Evolutionary conservation across 2,329 filamentous ascomycete genomes (phyloP).

Genomic region (Elsinoe batatas): DNA sequence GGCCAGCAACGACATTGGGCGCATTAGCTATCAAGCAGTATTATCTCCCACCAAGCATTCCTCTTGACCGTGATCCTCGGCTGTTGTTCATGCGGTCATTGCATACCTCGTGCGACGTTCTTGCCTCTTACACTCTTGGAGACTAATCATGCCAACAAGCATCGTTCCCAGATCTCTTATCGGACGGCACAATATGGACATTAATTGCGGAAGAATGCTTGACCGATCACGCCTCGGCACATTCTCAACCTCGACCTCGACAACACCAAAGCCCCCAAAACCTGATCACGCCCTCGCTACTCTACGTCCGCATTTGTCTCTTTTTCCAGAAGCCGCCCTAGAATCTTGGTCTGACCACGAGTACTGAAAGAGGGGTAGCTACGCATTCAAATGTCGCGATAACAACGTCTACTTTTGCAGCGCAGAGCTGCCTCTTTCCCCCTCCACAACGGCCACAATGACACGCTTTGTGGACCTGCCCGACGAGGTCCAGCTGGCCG

Average conservation of each 20-base stretch:
- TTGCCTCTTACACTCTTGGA: too few species aligned
- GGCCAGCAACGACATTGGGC: too few species aligned
- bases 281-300: not conserved
- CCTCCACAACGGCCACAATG: not conserved
- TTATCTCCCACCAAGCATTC: too few species aligned
- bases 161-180: too few species aligned
- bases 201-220: not conserved
- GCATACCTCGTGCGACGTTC: too few species aligned
- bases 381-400: slow-evolving; percentile 1
- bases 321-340: slow-evolving; percentile 1
- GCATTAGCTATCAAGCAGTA: too few species aligned
- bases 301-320: not conserved
- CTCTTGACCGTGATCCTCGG: not conserved
- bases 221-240: not conserved
- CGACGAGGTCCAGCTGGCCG: slow-evolving; percentile 1
- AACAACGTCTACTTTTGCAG: not conserved
- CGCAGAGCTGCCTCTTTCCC: not conserved
- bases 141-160: too few species aligned
- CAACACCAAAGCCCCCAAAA: not conserved
- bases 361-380: not conserved
- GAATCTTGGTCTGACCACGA: not conserved
- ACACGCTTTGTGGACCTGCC: slow-evolving; percentile 2
- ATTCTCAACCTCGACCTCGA: not conserved
- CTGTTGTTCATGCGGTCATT: not conserved
- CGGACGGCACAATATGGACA: not conserved